Percentiles rank a stretch among this genome's conserved stretches.
Conservation (phyloP, 1,284 basidiomycete genomes). For the Vanrija sp. region DNA sequence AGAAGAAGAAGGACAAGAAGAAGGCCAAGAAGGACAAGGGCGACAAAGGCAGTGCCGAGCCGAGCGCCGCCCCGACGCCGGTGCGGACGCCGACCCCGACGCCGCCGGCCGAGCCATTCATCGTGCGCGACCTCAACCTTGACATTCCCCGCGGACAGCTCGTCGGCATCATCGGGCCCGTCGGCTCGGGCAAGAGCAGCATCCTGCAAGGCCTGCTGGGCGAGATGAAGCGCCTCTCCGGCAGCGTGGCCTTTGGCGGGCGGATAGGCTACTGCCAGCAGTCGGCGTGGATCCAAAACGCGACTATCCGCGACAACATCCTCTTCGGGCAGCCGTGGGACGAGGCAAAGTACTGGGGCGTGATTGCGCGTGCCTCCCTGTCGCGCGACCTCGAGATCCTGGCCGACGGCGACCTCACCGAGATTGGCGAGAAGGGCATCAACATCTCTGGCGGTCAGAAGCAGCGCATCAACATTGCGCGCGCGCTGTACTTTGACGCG, state of each 20-base stretch:
- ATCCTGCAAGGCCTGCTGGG: conserved; percentile 63
- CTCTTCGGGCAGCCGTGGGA: conserved; percentile 21
- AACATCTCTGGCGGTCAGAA: conserved; percentile 49
- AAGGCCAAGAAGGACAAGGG: neutral
- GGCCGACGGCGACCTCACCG: conserved; percentile 53
- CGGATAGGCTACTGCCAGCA: conserved; percentile 69
- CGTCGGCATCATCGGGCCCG: conserved; percentile 62
- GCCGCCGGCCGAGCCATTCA: conserved; percentile 49
- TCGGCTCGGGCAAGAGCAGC: conserved; percentile 59
- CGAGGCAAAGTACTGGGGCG: conserved; percentile 15
- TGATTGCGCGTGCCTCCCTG: conserved; percentile 30
- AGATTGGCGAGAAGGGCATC: conserved; percentile 64
- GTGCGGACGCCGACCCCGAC: neutral
- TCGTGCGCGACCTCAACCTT: conserved; percentile 56
- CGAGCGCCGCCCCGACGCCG: neutral
- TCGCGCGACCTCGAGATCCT: conserved; percentile 27
- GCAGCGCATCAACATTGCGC: conserved; percentile 71
- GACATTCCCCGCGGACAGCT: conserved; percentile 58
- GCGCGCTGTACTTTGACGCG: conserved; percentile 68
- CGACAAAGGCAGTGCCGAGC: neutral
- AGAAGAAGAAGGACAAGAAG: neutral
- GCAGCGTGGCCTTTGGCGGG: conserved; percentile 61
- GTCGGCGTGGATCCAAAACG: conserved; percentile 71
- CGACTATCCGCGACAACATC: conserved; percentile 57
- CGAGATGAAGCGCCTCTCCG: conserved; percentile 61